phyloP scores from a whole-genome alignment of 2,329 filamentous ascomycete genomes.

The Fusarium sambucinum region DNA sequence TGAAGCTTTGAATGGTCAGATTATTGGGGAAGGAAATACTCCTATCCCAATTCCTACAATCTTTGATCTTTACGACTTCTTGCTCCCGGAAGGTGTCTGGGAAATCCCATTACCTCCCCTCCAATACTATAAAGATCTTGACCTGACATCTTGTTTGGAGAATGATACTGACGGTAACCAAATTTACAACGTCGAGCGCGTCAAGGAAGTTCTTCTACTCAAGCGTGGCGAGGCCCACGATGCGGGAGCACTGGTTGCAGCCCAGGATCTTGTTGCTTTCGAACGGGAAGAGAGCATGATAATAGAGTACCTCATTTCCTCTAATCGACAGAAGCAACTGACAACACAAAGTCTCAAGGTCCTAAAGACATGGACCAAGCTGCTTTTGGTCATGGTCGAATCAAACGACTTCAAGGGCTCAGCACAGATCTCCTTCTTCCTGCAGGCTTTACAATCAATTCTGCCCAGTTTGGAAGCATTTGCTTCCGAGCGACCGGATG shows the following conservation, averaged over 20 bases:
- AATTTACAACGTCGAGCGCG: slow-evolving; percentile 76
- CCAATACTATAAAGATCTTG: slow-evolving; percentile 72
- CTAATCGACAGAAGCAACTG: slow-evolving; percentile 73
- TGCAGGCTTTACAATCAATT: slow-evolving; percentile 88
- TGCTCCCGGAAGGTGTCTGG: slow-evolving; percentile 67
- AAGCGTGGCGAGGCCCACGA: slow-evolving; percentile 72
- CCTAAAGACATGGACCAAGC: slow-evolving; percentile 84
- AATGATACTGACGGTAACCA: slow-evolving; percentile 67
- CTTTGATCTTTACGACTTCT: slow-evolving; percentile 94
- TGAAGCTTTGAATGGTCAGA: slow-evolving; percentile 81
- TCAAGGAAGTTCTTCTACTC: slow-evolving; percentile 79
- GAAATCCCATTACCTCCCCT: slow-evolving; percentile 65
- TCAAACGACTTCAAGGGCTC: slow-evolving; percentile 82
- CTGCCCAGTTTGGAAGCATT: slow-evolving; percentile 87
- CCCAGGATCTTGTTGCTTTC: slow-evolving; percentile 63
- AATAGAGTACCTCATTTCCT: slow-evolving; percentile 70
- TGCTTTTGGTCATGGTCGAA: slow-evolving; percentile 85
- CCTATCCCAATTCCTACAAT: slow-evolving; percentile 77
- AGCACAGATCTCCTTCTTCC: slow-evolving; percentile 79
- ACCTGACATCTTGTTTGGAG: slow-evolving; percentile 74
- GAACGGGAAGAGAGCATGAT: slow-evolving; percentile 71
- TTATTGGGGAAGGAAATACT: slow-evolving; percentile 74
- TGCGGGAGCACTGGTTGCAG: slow-evolving; percentile 61
- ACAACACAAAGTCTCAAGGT: slow-evolving; percentile 71
- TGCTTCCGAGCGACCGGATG: slow-evolving; percentile 74